phyloP scores from a whole-genome alignment of 176 grass and related monocot genomes.

The Musa beccarii region DNA sequence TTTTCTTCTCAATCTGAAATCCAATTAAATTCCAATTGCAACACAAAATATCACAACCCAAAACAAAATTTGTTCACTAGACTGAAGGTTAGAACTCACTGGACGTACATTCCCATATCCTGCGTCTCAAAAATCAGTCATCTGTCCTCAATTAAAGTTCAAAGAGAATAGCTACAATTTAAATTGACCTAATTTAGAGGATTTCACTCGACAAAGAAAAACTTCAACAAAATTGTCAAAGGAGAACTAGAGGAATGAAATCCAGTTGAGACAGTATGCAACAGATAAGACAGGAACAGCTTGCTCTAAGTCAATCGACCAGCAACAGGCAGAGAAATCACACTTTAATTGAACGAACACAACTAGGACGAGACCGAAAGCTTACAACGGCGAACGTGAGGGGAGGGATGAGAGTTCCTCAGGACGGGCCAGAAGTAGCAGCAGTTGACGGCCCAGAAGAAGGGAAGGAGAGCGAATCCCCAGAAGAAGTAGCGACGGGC shows the following conservation, averaged over 20 bases:
- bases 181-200: not conserved
- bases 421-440: constrained; percentile 97
- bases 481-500: constrained; percentile 74
- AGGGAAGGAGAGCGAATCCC: constrained; percentile 85
- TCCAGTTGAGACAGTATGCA: not conserved
- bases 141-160: not conserved
- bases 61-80: too few relatives aligned
- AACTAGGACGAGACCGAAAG: not conserved
- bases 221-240: not conserved
- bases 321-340: not conserved
- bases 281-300: not conserved
- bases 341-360: not conserved
- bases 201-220: not conserved
- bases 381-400: constrained; percentile 59
- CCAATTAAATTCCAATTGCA: too few relatives aligned
- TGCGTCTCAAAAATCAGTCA: too few relatives aligned
- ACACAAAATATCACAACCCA: too few relatives aligned
- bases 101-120: too few relatives aligned
- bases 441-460: constrained; percentile 96
- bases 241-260: not conserved
- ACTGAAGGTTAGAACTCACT: too few relatives aligned
- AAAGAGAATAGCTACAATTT: not conserved
- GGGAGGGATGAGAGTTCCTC: constrained; percentile 23
- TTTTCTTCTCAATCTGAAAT: too few relatives aligned
- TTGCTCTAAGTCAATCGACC: too few relatives aligned